Evolutionary conservation across 179 eudicot genomes (phyloP).

Genomic region (Beta corolliflora): DNA sequence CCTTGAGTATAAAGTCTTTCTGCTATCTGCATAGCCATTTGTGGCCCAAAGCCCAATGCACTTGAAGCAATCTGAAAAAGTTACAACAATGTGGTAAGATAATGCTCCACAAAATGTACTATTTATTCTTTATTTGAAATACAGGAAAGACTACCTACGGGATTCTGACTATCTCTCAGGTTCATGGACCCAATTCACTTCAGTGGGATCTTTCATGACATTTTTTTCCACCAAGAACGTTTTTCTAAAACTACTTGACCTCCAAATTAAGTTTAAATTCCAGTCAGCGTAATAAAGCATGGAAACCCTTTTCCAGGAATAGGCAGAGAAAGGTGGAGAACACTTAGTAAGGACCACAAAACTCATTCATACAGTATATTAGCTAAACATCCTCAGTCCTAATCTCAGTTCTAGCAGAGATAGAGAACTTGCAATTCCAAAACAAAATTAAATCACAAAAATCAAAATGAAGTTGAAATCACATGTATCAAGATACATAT

Average conservation of each 20-base stretch:
- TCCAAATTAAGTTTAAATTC: not conserved
- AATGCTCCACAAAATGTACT: not conserved
- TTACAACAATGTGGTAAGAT: conserved; percentile 23
- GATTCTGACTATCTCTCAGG: too few species aligned
- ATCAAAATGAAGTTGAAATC: not conserved
- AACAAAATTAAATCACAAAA: not conserved
- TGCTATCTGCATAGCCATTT: conserved; percentile 91
- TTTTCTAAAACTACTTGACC: too few species aligned
- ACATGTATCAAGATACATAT: not conserved
- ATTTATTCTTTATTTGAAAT: not conserved
- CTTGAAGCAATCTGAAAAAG: conserved; percentile 87
- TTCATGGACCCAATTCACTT: too few species aligned
- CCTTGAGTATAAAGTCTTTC: conserved; percentile 97
- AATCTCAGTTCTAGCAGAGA: not conserved
- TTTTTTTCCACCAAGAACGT: too few species aligned
- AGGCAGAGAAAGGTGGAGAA: not conserved
- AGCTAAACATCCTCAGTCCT: not conserved
- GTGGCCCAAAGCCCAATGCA: conserved; percentile 89
- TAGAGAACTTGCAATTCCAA: not conserved
- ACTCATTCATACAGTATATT: not conserved
- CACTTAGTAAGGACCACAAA: not conserved
- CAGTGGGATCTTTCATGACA: too few species aligned
- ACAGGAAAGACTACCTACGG: not conserved
- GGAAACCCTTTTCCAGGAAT: not conserved
- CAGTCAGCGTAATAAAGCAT: conserved; percentile 3